These are phyloP conservation scores for Lactifluus hygrophoroides DNA, from an alignment of 768 basidiomycete species.

Conservation along the genomic window DNA sequence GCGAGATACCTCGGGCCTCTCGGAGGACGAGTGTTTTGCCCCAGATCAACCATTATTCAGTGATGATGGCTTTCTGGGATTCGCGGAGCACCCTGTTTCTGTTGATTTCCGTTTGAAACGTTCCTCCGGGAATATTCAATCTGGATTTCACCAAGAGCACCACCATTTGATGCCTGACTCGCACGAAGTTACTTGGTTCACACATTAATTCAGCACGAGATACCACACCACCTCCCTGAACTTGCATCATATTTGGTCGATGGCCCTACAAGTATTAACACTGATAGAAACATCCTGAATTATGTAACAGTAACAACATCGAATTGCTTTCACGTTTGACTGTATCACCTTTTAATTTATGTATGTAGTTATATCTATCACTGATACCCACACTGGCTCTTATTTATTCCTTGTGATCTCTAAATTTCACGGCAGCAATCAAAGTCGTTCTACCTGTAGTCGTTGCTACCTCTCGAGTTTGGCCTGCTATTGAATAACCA, in stretches of 20 bases:
- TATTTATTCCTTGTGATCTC: not conserved
- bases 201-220: too few relatives aligned
- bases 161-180: not conserved
- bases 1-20: too few relatives aligned
- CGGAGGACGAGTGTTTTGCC: not conserved
- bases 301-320: not conserved
- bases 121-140: not conserved
- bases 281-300: not conserved
- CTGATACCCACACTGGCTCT: not conserved
- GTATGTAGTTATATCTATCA: not conserved
- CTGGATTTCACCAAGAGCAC: not conserved
- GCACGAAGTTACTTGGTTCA: not conserved
- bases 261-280: not conserved
- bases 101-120: not conserved
- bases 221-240: not conserved
- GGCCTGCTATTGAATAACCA: not conserved
- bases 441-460: not conserved
- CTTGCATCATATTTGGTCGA: not conserved
- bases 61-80: not conserved
- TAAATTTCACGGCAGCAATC: not conserved
- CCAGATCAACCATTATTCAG: not conserved
- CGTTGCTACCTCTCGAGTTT: not conserved
- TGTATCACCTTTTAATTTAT: not conserved
- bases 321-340: not conserved
- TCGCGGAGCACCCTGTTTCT: not conserved